A percentile compares a stretch with the other conserved stretches of the same genome.
These are phyloP conservation scores for Castanopsis chinensis DNA, from an alignment of 306 rosid species.

Conservation along the genomic window DNA sequence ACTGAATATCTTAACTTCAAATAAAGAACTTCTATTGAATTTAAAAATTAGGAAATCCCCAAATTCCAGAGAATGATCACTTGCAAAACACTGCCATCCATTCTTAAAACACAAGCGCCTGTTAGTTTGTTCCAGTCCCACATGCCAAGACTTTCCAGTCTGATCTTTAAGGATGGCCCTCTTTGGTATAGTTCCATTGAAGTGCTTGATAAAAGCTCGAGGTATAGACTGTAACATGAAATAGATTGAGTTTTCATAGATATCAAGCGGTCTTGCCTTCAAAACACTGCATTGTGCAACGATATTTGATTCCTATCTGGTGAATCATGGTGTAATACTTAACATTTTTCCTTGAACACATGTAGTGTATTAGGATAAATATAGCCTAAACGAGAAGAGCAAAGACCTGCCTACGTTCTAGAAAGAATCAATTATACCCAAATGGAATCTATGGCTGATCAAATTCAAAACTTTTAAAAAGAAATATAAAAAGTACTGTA, in stretches of 20 bases:
- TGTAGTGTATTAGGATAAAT: not conserved
- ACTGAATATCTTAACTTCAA: not conserved
- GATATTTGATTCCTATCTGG: not conserved
- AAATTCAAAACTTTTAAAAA: too few relatives aligned
- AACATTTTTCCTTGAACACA: not conserved
- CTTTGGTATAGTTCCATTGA: slow-evolving; percentile 8
- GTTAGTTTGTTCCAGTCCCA: slow-evolving; percentile 15
- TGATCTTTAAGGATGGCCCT: slow-evolving; percentile 16
- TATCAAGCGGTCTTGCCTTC: not conserved
- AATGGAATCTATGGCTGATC: too few relatives aligned
- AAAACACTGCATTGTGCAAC: not conserved
- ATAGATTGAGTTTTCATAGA: not conserved
- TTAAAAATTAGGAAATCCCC: slow-evolving; percentile 27
- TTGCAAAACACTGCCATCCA: slow-evolving; percentile 25
- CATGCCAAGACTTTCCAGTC: slow-evolving; percentile 20
- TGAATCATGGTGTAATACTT: not conserved
- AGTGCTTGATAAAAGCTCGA: slow-evolving; percentile 20
- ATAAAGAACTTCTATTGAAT: not conserved
- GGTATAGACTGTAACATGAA: slow-evolving; percentile 18
- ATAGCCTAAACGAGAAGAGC: not conserved
- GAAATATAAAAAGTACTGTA: too few relatives aligned
- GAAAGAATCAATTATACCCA: not conserved
- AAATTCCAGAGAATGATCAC: slow-evolving; percentile 8
- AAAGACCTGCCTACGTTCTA: not conserved
- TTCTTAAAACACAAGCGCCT: slow-evolving; percentile 11